Evolutionary conservation across 1,139 yeast species (phyloP), one percentile per base, ranked within the genome.

Genomic region (Lodderomyces pseudojiufengensis): DNA sequence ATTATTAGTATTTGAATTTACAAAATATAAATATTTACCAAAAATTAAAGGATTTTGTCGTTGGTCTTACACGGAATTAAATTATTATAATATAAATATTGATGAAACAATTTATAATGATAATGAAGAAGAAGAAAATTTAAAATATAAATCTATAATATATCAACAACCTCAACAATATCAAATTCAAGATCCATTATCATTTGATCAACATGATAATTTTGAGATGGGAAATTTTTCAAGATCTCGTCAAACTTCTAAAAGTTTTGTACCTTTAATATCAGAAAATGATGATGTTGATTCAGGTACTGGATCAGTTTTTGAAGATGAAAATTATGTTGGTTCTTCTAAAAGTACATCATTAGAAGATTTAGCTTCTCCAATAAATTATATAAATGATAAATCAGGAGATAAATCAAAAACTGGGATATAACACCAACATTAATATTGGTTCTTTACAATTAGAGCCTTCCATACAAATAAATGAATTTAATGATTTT

Each of bases 1-100:
- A 1, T 73, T 80, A 45, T 58, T 76, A 10, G 83, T 85, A 30
- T 90, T 85, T 61, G 73, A 76, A 48, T 75, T 80, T 53, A 84
- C 90, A 36, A 82, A 81, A 55, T 79, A 83, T 54, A 76, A 70
- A 13, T 83, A 77, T 52, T 65, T 90, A 52, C 97, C 97, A n/a
- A 65, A 78, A 24, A 65, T 70, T 29, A 84, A 79, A 45, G 62
- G 63, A 14, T 82, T 82, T 51, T 82, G 92, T 49, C 80, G 97
- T 44, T 90, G 96, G 95, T 82, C 94, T 14, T 90, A 90, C 54
- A 53, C 61, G 6, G 60, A 56, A 33, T 52, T 69, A 25, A 44
- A 47, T 29, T 55, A 51, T 37, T 50, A 57, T 20, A 55, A 63
- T 45, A 45, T 63, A 29, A 34, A 37, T 20, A 37, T 41, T 35